Conservation (phyloP, 805 yeast species). For the Debaryomyces maramus region DNA sequence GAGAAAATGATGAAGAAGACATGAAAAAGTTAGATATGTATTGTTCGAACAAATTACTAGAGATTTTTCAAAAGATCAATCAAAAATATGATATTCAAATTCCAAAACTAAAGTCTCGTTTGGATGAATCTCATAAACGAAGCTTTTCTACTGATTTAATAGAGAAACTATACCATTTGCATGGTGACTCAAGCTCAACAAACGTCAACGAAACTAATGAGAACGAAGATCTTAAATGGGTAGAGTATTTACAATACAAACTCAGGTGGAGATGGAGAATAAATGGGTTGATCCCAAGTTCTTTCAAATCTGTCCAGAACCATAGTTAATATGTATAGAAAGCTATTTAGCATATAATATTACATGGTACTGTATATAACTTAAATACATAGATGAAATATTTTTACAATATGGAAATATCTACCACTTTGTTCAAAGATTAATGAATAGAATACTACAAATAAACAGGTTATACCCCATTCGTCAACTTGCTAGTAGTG, state of each 20-base stretch:
- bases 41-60: conserved; percentile 9
- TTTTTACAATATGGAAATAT: too few species aligned
- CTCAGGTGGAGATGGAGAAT: conserved; percentile 25
- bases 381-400: too few species aligned
- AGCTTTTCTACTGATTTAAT: background rate
- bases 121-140: too few species aligned
- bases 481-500: background rate
- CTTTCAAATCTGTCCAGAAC: background rate
- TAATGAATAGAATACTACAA: background rate
- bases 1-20: background rate
- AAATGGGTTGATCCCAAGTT: conserved; percentile 20
- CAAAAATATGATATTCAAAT: conserved; percentile 16
- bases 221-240: conserved; percentile 11
- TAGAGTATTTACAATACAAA: conserved; percentile 16
- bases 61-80: conserved; percentile 19
- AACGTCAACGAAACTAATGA: too few species aligned
- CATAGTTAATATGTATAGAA: background rate
- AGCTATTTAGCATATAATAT: too few species aligned
- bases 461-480: background rate
- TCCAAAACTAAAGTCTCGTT: background rate
- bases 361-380: too few species aligned
- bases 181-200: background rate
- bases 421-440: too few species aligned
- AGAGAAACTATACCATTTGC: background rate
- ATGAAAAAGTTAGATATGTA: background rate